A percentile compares a stretch with the other conserved stretches of the same genome.
phyloP scores from a whole-genome alignment of 176 grass and related monocot genomes.

The Guadua angustifolia region DNA sequence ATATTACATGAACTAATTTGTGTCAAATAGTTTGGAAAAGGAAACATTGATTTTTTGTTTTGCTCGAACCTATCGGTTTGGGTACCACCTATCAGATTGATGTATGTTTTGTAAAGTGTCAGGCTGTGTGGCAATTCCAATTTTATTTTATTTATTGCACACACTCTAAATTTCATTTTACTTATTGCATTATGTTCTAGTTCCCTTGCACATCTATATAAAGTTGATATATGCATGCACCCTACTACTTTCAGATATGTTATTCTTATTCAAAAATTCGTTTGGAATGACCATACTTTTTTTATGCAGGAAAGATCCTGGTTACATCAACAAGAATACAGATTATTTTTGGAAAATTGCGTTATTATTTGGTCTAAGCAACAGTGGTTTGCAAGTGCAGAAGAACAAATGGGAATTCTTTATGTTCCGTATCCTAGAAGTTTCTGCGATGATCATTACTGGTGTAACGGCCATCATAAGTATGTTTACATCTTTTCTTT shows the following conservation, averaged over 20 bases:
- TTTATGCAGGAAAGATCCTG: constrained; percentile 92
- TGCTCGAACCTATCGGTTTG: no score
- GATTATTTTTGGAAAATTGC: constrained; percentile 11
- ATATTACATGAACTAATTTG: no score
- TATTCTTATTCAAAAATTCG: constrained; percentile 17
- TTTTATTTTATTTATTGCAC: no score
- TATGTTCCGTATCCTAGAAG: constrained; percentile 95
- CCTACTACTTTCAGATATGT: constrained; percentile 17
- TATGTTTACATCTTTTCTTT: constrained; percentile 52
- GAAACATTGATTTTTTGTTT: no score
- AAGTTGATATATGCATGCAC: neutral
- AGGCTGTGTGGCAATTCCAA: no score
- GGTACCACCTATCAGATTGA: no score
- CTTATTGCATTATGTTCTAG: neutral
- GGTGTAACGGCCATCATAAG: constrained; percentile 74
- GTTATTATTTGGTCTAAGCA: constrained; percentile 27
- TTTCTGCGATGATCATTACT: constrained; percentile 96
- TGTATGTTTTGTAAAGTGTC: no score
- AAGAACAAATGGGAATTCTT: constrained; percentile 98
- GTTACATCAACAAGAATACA: constrained; percentile 81
- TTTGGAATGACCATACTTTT: constrained; percentile 38
- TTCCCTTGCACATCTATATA: constrained; percentile 24
- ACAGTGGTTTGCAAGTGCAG: constrained; percentile 59
- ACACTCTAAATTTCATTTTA: neutral
- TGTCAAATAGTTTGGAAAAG: no score